Evolutionary conservation across 2,329 filamentous ascomycete genomes (phyloP).

Genomic region (Shiraia sp.): DNA sequence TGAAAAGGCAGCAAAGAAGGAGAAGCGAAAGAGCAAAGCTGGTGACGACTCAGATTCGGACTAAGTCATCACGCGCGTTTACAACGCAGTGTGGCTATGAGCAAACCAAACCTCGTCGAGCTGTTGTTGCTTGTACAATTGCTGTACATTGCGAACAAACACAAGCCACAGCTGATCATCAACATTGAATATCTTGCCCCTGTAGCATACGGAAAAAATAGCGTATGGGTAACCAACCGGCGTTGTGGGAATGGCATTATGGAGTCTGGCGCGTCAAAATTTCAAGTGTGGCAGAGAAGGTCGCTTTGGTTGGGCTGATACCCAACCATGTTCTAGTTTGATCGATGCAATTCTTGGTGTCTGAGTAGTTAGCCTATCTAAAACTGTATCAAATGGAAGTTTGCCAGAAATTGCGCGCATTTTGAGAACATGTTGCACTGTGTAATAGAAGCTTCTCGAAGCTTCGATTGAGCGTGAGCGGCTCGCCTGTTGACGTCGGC

Average conservation of each 20-base stretch:
- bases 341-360: slow-evolving; percentile 24
- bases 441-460: slow-evolving; percentile 44
- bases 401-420: slow-evolving; percentile 9
- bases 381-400: slow-evolving; percentile 14
- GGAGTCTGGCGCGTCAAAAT: slow-evolving; percentile 40
- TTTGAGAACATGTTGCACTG: slow-evolving; percentile 2
- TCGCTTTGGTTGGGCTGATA: slow-evolving; percentile 26
- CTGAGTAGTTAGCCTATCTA: slow-evolving; percentile 18
- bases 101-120: slow-evolving; percentile 15
- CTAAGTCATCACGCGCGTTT: slow-evolving; percentile 20
- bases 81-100: slow-evolving; percentile 19
- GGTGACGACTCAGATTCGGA: slow-evolving; percentile 40
- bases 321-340: slow-evolving; percentile 20
- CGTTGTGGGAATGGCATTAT: slow-evolving; percentile 33
- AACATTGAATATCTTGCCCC: slow-evolving; percentile 32
- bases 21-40: slow-evolving; percentile 37
- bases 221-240: slow-evolving; percentile 37
- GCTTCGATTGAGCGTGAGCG: slow-evolving; percentile 36
- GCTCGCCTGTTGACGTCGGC: slow-evolving; percentile 35
- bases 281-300: slow-evolving; percentile 31
- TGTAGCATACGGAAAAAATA: slow-evolving; percentile 44
- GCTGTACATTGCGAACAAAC: slow-evolving; percentile 20
- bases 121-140: slow-evolving; percentile 15
- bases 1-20: slow-evolving; percentile 38
- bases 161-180: slow-evolving; percentile 27